A percentile compares a stretch with the other conserved stretches of the same genome.
Conservation (phyloP, 345 rosid genomes). For the Populus tremula region DNA sequence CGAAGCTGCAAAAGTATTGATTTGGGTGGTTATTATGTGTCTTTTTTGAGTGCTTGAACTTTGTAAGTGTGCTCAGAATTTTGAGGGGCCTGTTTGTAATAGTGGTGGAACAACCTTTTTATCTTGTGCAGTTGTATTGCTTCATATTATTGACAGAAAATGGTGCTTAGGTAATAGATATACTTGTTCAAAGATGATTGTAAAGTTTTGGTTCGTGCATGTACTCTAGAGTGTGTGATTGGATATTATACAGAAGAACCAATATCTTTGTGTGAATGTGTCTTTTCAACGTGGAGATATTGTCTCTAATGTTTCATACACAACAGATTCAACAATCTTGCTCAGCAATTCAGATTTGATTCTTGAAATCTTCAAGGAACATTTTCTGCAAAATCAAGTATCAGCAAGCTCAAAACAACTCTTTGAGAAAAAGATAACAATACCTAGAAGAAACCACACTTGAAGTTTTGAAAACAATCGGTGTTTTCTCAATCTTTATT, state of each 20-base stretch:
- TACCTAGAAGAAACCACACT: not conserved
- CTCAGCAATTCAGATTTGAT: not conserved
- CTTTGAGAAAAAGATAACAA: not conserved
- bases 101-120: constrained; percentile 5
- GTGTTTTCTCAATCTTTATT: not conserved
- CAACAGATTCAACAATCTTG: not conserved
- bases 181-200: not conserved
- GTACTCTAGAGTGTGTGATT: not conserved
- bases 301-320: not conserved
- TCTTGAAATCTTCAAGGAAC: not conserved
- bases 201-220: not conserved
- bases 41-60: not conserved
- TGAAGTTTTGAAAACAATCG: not conserved
- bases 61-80: constrained; percentile 5
- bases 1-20: not conserved
- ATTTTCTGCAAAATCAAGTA: not conserved
- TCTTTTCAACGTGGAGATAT: not conserved
- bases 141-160: not conserved
- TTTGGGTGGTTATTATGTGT: not conserved
- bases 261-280: not conserved
- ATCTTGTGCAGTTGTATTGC: constrained; percentile 12
- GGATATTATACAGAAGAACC: not conserved
- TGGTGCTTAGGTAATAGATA: not conserved
- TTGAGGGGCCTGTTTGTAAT: constrained; percentile 3
- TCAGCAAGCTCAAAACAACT: not conserved